phyloP scores from a whole-genome alignment of 73 alveolate genomes.

The Uronychia binucleata region DNA sequence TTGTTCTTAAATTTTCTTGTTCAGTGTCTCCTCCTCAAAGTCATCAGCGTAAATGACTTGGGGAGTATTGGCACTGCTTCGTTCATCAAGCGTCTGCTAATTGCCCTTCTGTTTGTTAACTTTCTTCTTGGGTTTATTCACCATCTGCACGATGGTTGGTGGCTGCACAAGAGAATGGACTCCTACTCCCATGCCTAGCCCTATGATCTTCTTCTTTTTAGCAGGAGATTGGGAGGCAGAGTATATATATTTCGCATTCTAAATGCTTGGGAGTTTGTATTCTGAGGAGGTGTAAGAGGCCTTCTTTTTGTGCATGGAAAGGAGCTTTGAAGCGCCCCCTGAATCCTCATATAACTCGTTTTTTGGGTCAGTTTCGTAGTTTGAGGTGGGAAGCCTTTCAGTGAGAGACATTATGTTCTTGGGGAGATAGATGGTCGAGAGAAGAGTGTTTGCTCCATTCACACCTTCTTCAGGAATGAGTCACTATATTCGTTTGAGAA shows the following conservation, averaged over 20 bases:
- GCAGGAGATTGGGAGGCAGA: background rate
- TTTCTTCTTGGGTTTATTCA: background rate
- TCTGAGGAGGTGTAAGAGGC: background rate
- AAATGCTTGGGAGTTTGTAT: background rate
- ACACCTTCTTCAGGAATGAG: background rate
- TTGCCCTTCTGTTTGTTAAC: background rate
- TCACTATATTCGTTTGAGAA: background rate
- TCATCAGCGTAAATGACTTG: background rate
- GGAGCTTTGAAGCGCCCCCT: background rate
- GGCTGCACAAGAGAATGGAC: background rate
- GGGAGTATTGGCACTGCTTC: background rate
- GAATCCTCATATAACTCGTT: background rate
- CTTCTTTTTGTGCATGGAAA: background rate
- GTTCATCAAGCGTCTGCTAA: background rate
- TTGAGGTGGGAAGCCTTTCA: background rate
- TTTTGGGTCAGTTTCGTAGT: background rate
- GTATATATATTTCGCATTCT: background rate
- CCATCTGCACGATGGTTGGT: background rate
- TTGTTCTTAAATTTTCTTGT: background rate
- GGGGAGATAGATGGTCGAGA: background rate
- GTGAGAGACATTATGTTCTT: background rate
- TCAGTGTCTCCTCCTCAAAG: background rate
- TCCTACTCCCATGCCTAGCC: background rate
- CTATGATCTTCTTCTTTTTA: background rate
- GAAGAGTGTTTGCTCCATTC: background rate